Base-by-base conservation (phyloP, 495 filamentous ascomycete genomes). In the Cairneyella variabilis region DNA sequence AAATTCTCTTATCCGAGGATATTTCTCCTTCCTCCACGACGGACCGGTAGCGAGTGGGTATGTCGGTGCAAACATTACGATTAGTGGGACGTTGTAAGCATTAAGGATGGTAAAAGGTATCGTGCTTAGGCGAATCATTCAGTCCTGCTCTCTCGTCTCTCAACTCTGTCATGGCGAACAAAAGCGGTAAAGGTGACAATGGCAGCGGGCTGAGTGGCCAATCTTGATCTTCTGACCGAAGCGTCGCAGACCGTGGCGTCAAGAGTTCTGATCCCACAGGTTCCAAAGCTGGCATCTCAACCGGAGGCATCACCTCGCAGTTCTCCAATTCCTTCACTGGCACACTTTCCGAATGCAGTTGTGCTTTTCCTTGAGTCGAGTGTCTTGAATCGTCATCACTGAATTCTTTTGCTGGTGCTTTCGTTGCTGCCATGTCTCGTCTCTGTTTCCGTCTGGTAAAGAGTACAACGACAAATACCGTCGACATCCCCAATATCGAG, bases 91-190 rank as follows among this genome's bases (percentile, higher is more conserved):
- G n/a, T n/a, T n/a, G n/a, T n/a, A n/a, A n/a, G n/a, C n/a, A n/a
- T n/a, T 53, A 61, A 45, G 58, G 42, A 42, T 61, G 41, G 43
- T 61, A 61, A 53, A 44, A 61, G 0, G 58, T 61, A 2, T 61
- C 28, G 50, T 61, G 58, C 23, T 21, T 56, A 2, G 49, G 43
- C 17, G 32, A 34, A 43, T 56, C 49, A 1, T 7, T 18, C 20
- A 41, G 27, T 22, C 57, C 51, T 9, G 23, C 27, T 41, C 43
- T 53, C 45, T 53, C 30, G 42, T 61, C 58, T 14, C 58, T 40
- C 22, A 61, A 21, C 32, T 61, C 58, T 11, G 28, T 44, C 44
- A 27, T 32, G 0, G 58, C 58, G 36, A 61, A 61, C 28, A 61
- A 21, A 16, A 23, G 3, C 17, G 48, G 34, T 5, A 61, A 27